A percentile compares a stretch with the other conserved stretches of the same genome.
These are phyloP conservation scores for Amoebophrya sp. DNA, from an alignment of 169 alveolate species.

Conservation along the genomic window DNA sequence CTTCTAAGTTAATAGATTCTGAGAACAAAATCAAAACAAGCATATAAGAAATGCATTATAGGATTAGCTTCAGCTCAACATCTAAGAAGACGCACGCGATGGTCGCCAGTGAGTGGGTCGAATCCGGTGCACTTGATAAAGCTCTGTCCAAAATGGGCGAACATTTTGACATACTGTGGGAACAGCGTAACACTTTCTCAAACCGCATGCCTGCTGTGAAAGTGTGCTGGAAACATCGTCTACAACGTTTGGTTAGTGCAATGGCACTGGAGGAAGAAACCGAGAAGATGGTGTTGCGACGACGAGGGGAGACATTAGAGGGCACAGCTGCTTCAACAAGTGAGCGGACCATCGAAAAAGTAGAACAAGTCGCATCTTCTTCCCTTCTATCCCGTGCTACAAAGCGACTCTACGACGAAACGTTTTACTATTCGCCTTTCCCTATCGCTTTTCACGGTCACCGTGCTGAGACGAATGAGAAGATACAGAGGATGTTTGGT, in stretches of 20 bases:
- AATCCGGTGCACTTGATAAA: background rate
- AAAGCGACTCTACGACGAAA: background rate
- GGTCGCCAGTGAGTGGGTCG: background rate
- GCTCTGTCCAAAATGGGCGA: background rate
- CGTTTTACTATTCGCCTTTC: background rate
- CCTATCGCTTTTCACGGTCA: background rate
- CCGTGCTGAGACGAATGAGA: background rate
- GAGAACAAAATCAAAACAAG: too few relatives aligned
- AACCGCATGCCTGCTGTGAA: background rate
- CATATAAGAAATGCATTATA: too few relatives aligned
- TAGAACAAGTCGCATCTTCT: too few relatives aligned
- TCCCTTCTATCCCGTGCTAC: too few relatives aligned
- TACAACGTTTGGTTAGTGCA: background rate
- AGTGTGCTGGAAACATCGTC: background rate
- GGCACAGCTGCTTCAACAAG: too few relatives aligned
- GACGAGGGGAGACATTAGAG: too few relatives aligned
- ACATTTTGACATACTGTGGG: background rate
- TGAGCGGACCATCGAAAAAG: too few relatives aligned
- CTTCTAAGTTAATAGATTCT: too few relatives aligned
- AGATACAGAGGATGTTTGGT: background rate
- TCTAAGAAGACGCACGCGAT: background rate
- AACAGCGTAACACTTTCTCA: background rate
- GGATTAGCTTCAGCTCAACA: too few relatives aligned
- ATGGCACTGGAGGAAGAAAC: background rate
- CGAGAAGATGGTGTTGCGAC: background rate